These are phyloP conservation scores for Linnemannia elongata DNA, from an alignment of 192 early-diverging fungal species.

Conservation along the genomic window DNA sequence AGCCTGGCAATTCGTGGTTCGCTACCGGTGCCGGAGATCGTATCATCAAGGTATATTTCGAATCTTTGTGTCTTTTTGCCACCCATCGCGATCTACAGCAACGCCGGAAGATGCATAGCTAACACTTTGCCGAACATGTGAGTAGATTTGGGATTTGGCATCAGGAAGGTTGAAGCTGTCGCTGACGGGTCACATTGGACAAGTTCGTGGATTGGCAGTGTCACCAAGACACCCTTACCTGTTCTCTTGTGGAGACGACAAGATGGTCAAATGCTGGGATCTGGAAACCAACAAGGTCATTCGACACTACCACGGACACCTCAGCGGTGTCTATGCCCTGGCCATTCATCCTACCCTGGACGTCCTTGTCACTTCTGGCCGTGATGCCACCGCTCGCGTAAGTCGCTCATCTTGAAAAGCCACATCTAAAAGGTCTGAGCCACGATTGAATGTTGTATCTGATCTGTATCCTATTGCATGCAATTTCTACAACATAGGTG, in stretches of 20 bases:
- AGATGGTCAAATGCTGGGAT: conserved; percentile 99
- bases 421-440: not conserved
- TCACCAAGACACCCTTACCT: conserved; percentile 97
- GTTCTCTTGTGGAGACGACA: conserved; percentile 98
- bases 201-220: conserved; percentile 94
- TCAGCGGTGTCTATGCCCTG: conserved; percentile 94
- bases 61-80: not conserved
- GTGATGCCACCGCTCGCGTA: conserved; percentile 94
- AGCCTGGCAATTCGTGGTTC: conserved; percentile 98
- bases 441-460: not conserved
- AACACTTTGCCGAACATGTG: too few species aligned
- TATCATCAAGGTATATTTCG: conserved; percentile 87
- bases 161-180: conserved; percentile 96
- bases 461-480: conserved; percentile 14
- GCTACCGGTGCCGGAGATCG: conserved; percentile 97
- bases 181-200: conserved; percentile 96
- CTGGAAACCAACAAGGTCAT: conserved; percentile 99
- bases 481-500: conserved; percentile 62
- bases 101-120: not conserved
- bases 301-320: conserved; percentile 98
- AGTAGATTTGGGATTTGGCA: conserved; percentile 98
- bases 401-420: conserved; percentile 11
- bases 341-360: conserved; percentile 95
- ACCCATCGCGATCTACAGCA: not conserved
- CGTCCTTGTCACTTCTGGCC: conserved; percentile 92